A percentile compares a stretch with the other conserved stretches of the same genome.
These are phyloP conservation scores for Ganoderma lucidum DNA, from an alignment of 1,284 basidiomycete species.

Conservation along the genomic window DNA sequence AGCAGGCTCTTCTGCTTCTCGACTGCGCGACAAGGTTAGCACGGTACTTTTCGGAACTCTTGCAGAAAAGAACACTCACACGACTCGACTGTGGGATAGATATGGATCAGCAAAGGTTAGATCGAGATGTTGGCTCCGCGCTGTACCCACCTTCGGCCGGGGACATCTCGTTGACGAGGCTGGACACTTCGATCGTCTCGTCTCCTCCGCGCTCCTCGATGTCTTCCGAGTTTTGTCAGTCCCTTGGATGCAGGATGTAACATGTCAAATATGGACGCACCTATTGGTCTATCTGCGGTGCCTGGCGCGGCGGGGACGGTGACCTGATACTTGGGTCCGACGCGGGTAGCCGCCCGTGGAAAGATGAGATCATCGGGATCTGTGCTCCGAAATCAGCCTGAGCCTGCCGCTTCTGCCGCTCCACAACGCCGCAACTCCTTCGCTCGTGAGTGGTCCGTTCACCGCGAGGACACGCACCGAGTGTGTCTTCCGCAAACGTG, in stretches of 20 bases:
- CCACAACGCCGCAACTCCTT: constrained; percentile 5
- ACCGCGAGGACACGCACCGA: constrained; percentile 59
- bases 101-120: constrained; percentile 23
- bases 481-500: constrained; percentile 91
- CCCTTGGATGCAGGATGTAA: not conserved
- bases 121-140: constrained; percentile 12
- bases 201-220: constrained; percentile 74
- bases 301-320: constrained; percentile 60
- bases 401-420: constrained; percentile 31
- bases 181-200: constrained; percentile 75
- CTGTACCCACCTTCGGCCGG: constrained; percentile 65
- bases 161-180: constrained; percentile 66
- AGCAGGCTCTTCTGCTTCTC: constrained; percentile 65
- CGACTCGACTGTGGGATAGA: constrained; percentile 29
- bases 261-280: constrained; percentile 39
- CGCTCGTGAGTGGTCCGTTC: not conserved
- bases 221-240: constrained; percentile 32
- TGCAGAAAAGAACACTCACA: constrained; percentile 21
- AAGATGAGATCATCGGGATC: constrained; percentile 96
- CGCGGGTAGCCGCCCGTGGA: constrained; percentile 87
- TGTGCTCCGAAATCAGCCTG: constrained; percentile 43
- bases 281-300: constrained; percentile 48
- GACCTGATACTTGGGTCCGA: constrained; percentile 89
- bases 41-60: not conserved
- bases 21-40: constrained; percentile 49